These are phyloP conservation scores for Diutina neorugosa DNA, from an alignment of 1,139 yeast genomes.

Conservation along the genomic window DNA sequence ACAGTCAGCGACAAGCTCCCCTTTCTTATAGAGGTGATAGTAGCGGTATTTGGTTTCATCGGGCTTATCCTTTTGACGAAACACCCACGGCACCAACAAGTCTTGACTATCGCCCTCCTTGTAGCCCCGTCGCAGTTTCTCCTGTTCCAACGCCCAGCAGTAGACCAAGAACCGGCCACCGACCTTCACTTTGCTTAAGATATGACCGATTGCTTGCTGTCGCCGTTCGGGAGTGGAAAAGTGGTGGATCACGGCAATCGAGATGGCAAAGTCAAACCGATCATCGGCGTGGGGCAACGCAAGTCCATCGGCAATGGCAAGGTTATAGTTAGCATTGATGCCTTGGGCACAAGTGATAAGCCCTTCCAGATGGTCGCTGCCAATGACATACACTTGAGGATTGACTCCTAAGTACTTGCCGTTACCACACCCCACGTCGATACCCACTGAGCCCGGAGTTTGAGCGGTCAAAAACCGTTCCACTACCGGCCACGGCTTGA, in stretches of 20 bases:
- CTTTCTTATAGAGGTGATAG: constrained; percentile 75
- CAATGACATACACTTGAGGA: constrained; percentile 53
- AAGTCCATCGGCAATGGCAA: constrained; percentile 69
- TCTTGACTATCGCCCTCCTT: constrained; percentile 88
- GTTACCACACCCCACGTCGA: constrained; percentile 91
- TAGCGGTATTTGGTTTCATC: constrained; percentile 57
- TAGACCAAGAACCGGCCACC: constrained; percentile 71
- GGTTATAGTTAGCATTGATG: constrained; percentile 23
- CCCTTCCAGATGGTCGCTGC: constrained; percentile 78
- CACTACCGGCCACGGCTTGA: constrained; percentile 97
- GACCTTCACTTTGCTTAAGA: constrained; percentile 42
- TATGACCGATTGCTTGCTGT: constrained; percentile 56
- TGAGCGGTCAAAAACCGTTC: constrained; percentile 44
- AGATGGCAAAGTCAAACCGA: constrained; percentile 78
- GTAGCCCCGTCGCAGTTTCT: constrained; percentile 74
- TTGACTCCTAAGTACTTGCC: constrained; percentile 81
- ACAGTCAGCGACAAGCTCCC: constrained; percentile 69
- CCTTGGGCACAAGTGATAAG: constrained; percentile 57
- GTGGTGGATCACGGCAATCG: constrained; percentile 94
- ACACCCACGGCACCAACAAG: constrained; percentile 91
- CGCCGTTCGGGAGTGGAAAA: constrained; percentile 79
- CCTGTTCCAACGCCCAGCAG: constrained; percentile 96
- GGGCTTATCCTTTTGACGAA: constrained; percentile 22
- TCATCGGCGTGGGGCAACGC: constrained; percentile 49
- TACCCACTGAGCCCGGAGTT: constrained; percentile 28